Evolutionary conservation across 106 monocot species (phyloP).

Genomic region (Allium fistulosum): DNA sequence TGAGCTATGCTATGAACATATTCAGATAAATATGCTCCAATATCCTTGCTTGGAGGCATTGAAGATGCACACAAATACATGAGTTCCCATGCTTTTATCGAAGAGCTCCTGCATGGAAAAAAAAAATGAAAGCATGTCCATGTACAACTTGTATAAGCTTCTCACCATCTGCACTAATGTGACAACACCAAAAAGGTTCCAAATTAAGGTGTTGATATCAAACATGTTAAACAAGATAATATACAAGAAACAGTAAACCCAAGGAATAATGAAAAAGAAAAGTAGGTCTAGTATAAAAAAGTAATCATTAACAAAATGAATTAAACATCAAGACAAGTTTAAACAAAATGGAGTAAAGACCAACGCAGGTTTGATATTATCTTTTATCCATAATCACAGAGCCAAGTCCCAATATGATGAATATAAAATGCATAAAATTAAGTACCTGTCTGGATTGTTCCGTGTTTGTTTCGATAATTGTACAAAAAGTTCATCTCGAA

Average conservation of each 20-base stretch:
- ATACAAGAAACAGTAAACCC: no score
- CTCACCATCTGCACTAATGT: not conserved
- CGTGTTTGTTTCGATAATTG: constrained; percentile 97
- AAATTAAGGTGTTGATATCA: no score
- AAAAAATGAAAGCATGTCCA: not conserved
- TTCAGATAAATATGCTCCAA: constrained; percentile 86
- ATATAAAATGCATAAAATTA: not conserved
- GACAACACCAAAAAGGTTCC: no score
- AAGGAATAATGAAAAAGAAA: no score
- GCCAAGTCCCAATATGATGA: no score
- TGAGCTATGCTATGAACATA: constrained; percentile 86
- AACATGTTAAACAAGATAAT: no score
- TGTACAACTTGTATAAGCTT: not conserved
- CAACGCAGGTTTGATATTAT: no score
- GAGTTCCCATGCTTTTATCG: constrained; percentile 89
- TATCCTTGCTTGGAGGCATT: constrained; percentile 94
- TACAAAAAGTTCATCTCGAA: constrained; percentile 88
- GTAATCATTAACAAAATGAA: no score
- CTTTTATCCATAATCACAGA: no score
- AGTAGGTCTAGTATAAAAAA: no score
- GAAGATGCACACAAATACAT: constrained; percentile 92
- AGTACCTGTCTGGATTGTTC: constrained; percentile 84
- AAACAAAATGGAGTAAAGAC: no score
- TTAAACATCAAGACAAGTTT: no score
- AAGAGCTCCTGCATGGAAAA: constrained; percentile 38